Percentiles rank a stretch among this genome's conserved stretches.
These are phyloP conservation scores for Podosphaera fusca DNA, from an alignment of 2,329 filamentous ascomycete genomes.

Conservation along the genomic window DNA sequence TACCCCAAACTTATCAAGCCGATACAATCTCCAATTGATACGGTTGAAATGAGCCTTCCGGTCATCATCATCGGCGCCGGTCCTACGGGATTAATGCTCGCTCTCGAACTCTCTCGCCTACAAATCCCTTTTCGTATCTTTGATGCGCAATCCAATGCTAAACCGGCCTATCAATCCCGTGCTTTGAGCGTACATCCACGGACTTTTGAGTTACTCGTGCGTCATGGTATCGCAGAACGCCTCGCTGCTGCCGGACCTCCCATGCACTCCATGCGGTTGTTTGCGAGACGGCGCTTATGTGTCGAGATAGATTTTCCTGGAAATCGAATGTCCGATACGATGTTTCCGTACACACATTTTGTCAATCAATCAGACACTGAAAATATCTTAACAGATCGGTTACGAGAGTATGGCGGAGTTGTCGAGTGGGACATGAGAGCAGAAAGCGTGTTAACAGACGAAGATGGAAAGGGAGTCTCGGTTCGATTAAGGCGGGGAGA, in stretches of 20 bases:
- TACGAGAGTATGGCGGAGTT: conserved; percentile 12
- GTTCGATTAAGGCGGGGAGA: background rate
- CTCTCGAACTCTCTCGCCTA: conserved; percentile 18
- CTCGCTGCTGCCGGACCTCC: conserved; percentile 18
- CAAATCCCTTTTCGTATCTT: conserved; percentile 19
- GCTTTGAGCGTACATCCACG: conserved; percentile 84
- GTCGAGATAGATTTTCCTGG: conserved; percentile 15
- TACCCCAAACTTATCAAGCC: too few species aligned
- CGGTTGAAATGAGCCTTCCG: conserved; percentile 19
- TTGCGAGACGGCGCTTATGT: conserved; percentile 4
- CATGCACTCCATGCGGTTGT: conserved; percentile 18
- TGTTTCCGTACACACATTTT: conserved; percentile 15
- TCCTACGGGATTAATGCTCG: conserved; percentile 69
- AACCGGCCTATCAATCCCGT: conserved; percentile 27
- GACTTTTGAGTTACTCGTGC: conserved; percentile 48
- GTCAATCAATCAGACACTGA: conserved; percentile 19
- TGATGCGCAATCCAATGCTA: conserved; percentile 16
- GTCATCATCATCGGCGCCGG: conserved; percentile 73
- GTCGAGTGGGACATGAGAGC: conserved; percentile 16
- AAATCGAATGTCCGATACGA: conserved; percentile 13
- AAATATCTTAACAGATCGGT: conserved; percentile 13
- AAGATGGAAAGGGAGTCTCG: conserved; percentile 5
- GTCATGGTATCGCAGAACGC: conserved; percentile 19
- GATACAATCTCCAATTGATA: too few species aligned
- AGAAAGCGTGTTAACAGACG: conserved; percentile 15